Base-by-base conservation (phyloP, 179 eudicot species). In the Sideroxylon spinosum region DNA sequence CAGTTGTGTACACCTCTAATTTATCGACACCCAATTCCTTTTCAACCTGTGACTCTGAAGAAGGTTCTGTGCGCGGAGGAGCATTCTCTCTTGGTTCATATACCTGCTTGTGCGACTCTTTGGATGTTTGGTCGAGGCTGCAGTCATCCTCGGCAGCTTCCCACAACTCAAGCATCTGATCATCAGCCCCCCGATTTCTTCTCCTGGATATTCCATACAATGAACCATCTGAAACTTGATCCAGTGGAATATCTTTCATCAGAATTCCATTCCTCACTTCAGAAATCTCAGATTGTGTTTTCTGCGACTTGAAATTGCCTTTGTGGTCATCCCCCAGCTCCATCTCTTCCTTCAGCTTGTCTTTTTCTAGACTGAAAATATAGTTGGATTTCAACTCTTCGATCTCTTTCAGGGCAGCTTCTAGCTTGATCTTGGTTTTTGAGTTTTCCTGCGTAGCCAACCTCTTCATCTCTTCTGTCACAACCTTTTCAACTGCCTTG, bases 241-340 rank as follows among this genome's bases (percentile, higher is more conserved):
- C 99, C 0, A 95, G 88, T 28, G 92, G 98, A 81, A 95, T 93
- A 77, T 95, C 99, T 85, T 93, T 95, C 90, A 91, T 91, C 71
- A 78, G 81, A 55, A 82, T 82, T 57, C 91, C 86, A 49, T 73
- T 85, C 72, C 76, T 85, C 50, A 70, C 81, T 78, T 88, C 94
- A 25, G 87, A 76, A 55, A 84, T 20, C 80, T 85, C 87, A 19
- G 89, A 82, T 68, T 80, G 84, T 67, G 85, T 70, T 65, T 83
- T 76, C 68, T 64, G 85, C 49, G 78, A 68, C 78, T 71, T 80
- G 48, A 78, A 77, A 78, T 76, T 79, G 23, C 78, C 74, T 68
- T 68, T 71, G 71, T 23, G 79, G 59, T 53, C 85, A 75, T 75
- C 66, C 28, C 66, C 64, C 7, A n/a, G 55, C 23, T 69, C 73